Conservation (phyloP, 140 eudicot species). For the Flaveria floridana region DNA sequence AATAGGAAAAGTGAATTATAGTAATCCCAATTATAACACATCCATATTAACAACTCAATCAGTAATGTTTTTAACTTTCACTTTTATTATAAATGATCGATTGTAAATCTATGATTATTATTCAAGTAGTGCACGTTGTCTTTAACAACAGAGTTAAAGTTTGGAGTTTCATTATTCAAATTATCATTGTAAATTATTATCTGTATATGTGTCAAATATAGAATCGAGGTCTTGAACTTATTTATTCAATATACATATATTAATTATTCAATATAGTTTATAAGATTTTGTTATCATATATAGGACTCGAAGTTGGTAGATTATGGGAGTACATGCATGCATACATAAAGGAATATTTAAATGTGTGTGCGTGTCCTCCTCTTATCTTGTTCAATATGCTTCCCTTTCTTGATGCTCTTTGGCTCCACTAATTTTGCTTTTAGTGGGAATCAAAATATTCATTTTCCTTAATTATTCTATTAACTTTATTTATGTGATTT, state of each 20-base stretch:
- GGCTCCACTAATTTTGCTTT: slow-evolving; percentile 45
- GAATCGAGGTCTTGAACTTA: neutral
- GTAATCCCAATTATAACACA: neutral
- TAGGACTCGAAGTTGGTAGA: slow-evolving; percentile 28
- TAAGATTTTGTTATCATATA: neutral
- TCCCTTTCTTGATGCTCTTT: slow-evolving; percentile 37
- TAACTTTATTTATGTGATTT: neutral
- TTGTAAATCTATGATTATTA: neutral
- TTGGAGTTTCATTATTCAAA: neutral
- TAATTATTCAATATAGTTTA: neutral
- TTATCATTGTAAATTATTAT: neutral
- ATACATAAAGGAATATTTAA: slow-evolving; percentile 29
- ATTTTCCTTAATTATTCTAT: neutral
- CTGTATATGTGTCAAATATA: neutral
- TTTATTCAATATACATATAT: neutral
- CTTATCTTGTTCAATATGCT: slow-evolving; percentile 43
- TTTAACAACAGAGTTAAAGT: too few species aligned
- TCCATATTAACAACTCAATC: neutral
- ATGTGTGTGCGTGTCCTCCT: slow-evolving; percentile 12
- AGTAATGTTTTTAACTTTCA: too few species aligned
- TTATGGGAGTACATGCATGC: slow-evolving; percentile 17
- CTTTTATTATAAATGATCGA: too few species aligned
- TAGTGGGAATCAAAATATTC: slow-evolving; percentile 29
- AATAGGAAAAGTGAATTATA: neutral
- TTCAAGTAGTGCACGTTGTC: neutral